A percentile compares a stretch with the other conserved stretches of the same genome.
These are phyloP conservation scores for Tolypocladium nubicola DNA, from an alignment of 2,329 filamentous ascomycete species.

Conservation along the genomic window DNA sequence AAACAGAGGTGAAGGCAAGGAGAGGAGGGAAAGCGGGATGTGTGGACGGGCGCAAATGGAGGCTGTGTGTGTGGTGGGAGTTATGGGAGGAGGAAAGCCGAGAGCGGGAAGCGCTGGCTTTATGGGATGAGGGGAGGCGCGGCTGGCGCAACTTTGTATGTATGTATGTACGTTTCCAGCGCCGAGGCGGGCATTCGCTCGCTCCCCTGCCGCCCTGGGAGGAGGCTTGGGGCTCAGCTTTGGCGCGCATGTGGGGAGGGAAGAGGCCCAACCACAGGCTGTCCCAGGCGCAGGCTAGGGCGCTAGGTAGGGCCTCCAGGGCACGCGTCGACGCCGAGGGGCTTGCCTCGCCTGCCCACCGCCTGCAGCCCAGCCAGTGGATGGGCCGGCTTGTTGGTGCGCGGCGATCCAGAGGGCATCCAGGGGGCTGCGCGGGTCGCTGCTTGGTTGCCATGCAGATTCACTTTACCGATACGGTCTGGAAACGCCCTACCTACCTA, in stretches of 20 bases:
- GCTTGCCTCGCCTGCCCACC: too few species aligned
- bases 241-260: slow-evolving; percentile 4
- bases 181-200: not conserved
- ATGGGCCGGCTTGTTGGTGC: not conserved
- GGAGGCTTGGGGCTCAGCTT: slow-evolving; percentile 13
- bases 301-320: not conserved
- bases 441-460: not conserved
- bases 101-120: slow-evolving; percentile 3
- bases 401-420: not conserved
- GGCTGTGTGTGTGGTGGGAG: slow-evolving; percentile 1
- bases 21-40: slow-evolving; percentile 1
- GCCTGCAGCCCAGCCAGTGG: not conserved
- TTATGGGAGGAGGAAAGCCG: not conserved
- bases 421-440: not conserved
- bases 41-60: not conserved
- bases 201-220: not conserved
- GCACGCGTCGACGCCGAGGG: not conserved
- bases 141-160: slow-evolving; percentile 1
- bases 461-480: not conserved
- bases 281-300: not conserved
- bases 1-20: not conserved
- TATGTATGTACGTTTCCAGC: not conserved
- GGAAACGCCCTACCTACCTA: not conserved
- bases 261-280: not conserved
- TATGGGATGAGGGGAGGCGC: slow-evolving; percentile 8